Percentiles rank a stretch among this genome's conserved stretches.
These are phyloP conservation scores for Penicillium malachiteum DNA, from an alignment of 495 filamentous ascomycete species.

Conservation along the genomic window DNA sequence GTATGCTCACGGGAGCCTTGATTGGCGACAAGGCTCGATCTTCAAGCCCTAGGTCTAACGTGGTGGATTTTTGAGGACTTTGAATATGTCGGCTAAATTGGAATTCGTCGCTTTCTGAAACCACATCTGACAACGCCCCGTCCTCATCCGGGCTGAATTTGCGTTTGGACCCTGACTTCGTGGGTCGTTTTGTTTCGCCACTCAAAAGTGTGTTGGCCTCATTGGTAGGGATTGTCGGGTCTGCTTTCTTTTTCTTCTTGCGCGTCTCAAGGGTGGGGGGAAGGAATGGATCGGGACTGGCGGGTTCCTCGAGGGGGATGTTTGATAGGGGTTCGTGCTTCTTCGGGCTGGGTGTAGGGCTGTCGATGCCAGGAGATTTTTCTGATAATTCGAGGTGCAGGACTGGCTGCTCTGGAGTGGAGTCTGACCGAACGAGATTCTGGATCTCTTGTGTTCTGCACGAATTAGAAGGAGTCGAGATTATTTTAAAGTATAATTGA, in stretches of 20 bases:
- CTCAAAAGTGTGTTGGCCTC: background rate
- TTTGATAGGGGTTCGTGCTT: constrained; percentile 8
- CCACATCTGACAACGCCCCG: constrained; percentile 22
- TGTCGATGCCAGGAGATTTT: constrained; percentile 34
- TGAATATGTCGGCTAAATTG: constrained; percentile 41
- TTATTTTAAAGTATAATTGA: background rate
- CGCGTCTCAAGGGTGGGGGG: constrained; percentile 39
- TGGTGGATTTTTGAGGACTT: constrained; percentile 11
- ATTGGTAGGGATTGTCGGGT: background rate
- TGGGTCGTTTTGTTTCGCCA: constrained; percentile 1
- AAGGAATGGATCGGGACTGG: constrained; percentile 18
- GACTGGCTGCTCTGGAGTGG: constrained; percentile 53
- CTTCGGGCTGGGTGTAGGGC: constrained; percentile 37
- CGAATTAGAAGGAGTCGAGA: constrained; percentile 16
- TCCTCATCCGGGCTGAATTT: constrained; percentile 61
- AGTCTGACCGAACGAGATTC: constrained; percentile 46
- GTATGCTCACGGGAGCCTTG: constrained; percentile 21
- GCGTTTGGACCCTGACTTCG: constrained; percentile 58
- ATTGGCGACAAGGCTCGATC: constrained; percentile 15
- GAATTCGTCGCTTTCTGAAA: constrained; percentile 47
- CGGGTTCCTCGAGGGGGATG: background rate
- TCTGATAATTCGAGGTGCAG: constrained; percentile 39
- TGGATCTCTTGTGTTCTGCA: constrained; percentile 44
- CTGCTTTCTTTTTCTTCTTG: constrained; percentile 42
- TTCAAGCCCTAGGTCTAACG: constrained; percentile 5